Percentiles rank a stretch among this genome's conserved stretches.
These are phyloP conservation scores for Hippophae rhamnoides DNA, from an alignment of 306 rosid species.

Conservation along the genomic window DNA sequence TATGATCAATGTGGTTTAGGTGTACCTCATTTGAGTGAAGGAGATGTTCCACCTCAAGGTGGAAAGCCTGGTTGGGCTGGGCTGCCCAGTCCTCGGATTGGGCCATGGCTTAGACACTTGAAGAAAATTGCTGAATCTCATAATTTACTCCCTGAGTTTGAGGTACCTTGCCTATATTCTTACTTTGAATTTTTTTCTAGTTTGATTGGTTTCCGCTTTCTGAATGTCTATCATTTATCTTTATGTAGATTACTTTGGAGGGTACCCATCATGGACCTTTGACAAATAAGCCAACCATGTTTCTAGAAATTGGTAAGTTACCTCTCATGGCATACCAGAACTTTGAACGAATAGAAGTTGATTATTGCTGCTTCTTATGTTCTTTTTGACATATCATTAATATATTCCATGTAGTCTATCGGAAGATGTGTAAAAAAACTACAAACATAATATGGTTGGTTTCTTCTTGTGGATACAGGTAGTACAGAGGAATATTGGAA, in stretches of 20 bases:
- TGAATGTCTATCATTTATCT: not conserved
- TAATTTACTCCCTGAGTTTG: constrained; percentile 79
- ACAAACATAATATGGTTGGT: not conserved
- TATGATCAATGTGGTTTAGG: constrained; percentile 26
- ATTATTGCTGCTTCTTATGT: too few species aligned
- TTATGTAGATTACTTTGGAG: constrained; percentile 77
- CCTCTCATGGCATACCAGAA: not conserved
- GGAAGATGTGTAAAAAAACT: too few species aligned
- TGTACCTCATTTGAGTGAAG: constrained; percentile 81
- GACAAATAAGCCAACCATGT: constrained; percentile 74
- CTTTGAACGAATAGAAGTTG: too few species aligned
- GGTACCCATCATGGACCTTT: constrained; percentile 94
- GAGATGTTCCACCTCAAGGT: constrained; percentile 84
- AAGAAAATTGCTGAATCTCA: constrained; percentile 57
- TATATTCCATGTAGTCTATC: too few species aligned
- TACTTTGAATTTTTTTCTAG: constrained; percentile 1
- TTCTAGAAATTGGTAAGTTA: constrained; percentile 78
- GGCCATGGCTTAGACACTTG: constrained; percentile 80
- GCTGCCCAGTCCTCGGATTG: constrained; percentile 66
- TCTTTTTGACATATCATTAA: too few species aligned
- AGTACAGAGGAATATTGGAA: constrained; percentile 98
- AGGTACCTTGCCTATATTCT: constrained; percentile 34
- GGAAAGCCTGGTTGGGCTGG: constrained; percentile 97
- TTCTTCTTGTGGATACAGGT: constrained; percentile 36
- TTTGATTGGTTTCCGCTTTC: not conserved